A percentile compares a stretch with the other conserved stretches of the same genome.
Conservation (phyloP, 768 basidiomycete genomes). For the Macrocybe gigantea region DNA sequence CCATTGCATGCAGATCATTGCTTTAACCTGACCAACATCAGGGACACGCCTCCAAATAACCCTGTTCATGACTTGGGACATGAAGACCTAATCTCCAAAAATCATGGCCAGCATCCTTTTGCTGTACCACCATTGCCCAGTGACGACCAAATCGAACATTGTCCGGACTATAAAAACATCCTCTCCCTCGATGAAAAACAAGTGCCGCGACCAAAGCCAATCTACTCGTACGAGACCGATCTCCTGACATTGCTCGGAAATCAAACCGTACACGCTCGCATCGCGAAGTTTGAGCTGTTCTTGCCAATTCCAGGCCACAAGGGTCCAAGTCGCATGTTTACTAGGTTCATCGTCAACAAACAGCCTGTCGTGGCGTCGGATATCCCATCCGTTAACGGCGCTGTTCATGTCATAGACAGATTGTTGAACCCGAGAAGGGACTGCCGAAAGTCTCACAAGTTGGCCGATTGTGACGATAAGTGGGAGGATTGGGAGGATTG, state of each 20-base stretch:
- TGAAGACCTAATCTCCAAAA: neutral
- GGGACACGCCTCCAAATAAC: neutral
- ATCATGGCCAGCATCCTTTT: neutral
- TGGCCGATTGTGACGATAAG: slow-evolving; percentile 7
- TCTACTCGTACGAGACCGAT: slow-evolving; percentile 27
- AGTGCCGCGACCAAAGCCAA: slow-evolving; percentile 14
- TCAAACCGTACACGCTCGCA: slow-evolving; percentile 37
- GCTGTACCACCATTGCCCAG: neutral
- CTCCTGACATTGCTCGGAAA: slow-evolving; percentile 37
- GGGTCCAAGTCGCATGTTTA: slow-evolving; percentile 22
- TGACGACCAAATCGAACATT: neutral
- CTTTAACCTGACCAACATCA: no score
- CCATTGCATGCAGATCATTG: slow-evolving; percentile 1
- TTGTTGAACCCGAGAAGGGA: slow-evolving; percentile 37
- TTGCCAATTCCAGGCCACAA: slow-evolving; percentile 31
- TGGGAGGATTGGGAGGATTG: slow-evolving; percentile 46
- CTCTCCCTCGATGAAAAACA: neutral
- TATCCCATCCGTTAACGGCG: slow-evolving; percentile 39
- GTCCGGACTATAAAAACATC: neutral
- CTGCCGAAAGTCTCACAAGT: slow-evolving; percentile 6
- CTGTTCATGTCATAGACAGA: slow-evolving; percentile 40
- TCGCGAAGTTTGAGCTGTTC: slow-evolving; percentile 39
- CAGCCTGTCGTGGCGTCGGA: slow-evolving; percentile 33
- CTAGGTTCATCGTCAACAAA: slow-evolving; percentile 35
- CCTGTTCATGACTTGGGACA: slow-evolving; percentile 1